These are phyloP conservation scores for Cladosporium sp. DNA, from an alignment of 2,329 filamentous ascomycete genomes.

Conservation along the genomic window DNA sequence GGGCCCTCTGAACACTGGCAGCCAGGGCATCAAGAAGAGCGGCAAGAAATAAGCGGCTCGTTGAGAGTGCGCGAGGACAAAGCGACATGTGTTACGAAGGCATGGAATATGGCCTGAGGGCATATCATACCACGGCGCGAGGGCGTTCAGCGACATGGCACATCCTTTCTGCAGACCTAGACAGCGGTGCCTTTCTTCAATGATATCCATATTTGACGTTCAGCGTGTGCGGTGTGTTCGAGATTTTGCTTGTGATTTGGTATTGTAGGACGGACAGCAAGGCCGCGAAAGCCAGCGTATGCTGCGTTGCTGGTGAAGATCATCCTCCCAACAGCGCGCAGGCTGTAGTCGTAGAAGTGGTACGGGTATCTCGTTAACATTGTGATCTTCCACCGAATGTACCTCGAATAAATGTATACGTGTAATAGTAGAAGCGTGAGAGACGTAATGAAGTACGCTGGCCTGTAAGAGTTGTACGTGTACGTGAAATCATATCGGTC, in stretches of 20 bases:
- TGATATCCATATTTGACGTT: slow-evolving; percentile 15
- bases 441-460: neutral
- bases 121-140: neutral
- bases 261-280: neutral
- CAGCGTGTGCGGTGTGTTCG: neutral
- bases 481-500: too few relatives aligned
- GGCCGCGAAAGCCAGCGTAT: neutral
- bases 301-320: neutral
- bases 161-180: slow-evolving; percentile 9
- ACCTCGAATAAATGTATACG: neutral
- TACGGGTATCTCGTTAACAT: neutral
- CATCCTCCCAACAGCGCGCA: neutral
- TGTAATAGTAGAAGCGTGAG: neutral
- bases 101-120: slow-evolving; percentile 6
- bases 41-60: slow-evolving; percentile 76
- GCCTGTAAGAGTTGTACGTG: too few relatives aligned
- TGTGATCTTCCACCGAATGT: neutral
- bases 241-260: neutral
- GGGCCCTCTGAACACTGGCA: slow-evolving; percentile 80
- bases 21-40: slow-evolving; percentile 95
- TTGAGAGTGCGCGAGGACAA: neutral
- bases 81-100: neutral
- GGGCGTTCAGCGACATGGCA: slow-evolving; percentile 17
- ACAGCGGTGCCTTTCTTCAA: slow-evolving; percentile 6
- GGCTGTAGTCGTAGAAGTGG: neutral